These are phyloP conservation scores for Cladophialophora psammophila DNA, from an alignment of 2,329 filamentous ascomycete genomes.

Conservation along the genomic window DNA sequence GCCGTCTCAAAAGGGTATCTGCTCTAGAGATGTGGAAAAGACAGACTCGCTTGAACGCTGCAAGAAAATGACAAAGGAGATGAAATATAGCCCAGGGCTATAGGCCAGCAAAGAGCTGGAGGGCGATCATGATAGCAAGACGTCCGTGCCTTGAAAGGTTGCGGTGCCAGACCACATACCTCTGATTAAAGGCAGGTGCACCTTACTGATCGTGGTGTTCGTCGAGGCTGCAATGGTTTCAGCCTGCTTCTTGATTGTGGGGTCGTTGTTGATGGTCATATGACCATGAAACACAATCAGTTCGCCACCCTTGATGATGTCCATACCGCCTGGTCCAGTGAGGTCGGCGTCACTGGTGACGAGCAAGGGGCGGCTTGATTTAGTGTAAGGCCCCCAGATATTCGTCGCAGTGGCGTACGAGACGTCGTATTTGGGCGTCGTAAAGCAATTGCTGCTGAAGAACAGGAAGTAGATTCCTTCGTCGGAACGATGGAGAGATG, in stretches of 20 bases:
- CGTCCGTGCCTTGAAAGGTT: slow-evolving; percentile 29
- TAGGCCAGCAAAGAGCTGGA: neutral
- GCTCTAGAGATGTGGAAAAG: neutral
- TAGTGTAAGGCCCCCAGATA: slow-evolving; percentile 50
- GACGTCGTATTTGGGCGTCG: slow-evolving; percentile 63
- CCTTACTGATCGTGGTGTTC: slow-evolving; percentile 25
- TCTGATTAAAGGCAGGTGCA: slow-evolving; percentile 33
- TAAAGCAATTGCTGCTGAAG: slow-evolving; percentile 68
- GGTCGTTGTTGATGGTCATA: slow-evolving; percentile 36
- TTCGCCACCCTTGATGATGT: slow-evolving; percentile 38
- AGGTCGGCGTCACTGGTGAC: slow-evolving; percentile 44
- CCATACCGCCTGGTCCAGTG: slow-evolving; percentile 38
- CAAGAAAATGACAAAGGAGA: slow-evolving; percentile 4
- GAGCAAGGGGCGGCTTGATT: slow-evolving; percentile 46
- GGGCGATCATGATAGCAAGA: slow-evolving; percentile 22
- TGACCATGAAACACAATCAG: slow-evolving; percentile 40
- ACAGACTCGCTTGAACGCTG: slow-evolving; percentile 26
- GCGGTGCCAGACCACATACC: slow-evolving; percentile 37
- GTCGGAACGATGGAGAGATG: slow-evolving; percentile 54
- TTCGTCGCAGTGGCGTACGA: slow-evolving; percentile 62
- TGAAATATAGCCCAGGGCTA: neutral
- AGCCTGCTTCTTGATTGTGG: slow-evolving; percentile 24
- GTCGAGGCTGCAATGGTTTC: slow-evolving; percentile 22
- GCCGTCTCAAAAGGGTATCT: slow-evolving; percentile 1
- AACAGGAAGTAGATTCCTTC: slow-evolving; percentile 65